Base-by-base conservation (phyloP, 2,329 filamentous ascomycete genomes). In the Fusarium succisae region DNA sequence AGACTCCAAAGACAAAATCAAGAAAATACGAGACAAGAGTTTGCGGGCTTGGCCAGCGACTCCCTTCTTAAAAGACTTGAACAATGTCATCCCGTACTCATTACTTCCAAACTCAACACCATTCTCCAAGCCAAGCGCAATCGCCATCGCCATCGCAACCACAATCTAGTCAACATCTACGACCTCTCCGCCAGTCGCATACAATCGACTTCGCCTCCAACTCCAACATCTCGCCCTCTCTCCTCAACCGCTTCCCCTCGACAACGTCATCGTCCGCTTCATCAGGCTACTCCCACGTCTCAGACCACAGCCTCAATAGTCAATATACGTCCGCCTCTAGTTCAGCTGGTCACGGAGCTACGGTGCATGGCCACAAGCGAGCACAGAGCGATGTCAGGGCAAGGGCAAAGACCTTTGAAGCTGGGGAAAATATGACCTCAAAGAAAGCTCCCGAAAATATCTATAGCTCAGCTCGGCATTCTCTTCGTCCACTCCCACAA, bases 381-480 rank as follows among this genome's bases (percentile, higher is more conserved):
- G 93, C 93, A 69, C 88, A 91, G 81, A 96, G 93, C 83, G 93
- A 96, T 85, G 89, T 89, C 64, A 80, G 83, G 65, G 87, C 87
- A 68, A 86, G 86, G 48, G 87, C 91, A 79, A 80, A 87, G 76
- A 82, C 86, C 68, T 83, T 87, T 75, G 83, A 84, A 78, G 56
- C 79, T 47, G 82, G 80, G 80, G 86, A 82, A 81, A 87, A 79
- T 84, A 86, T 80, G 69, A 74, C 79, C 72, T 76, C 83, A 60
- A 82, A 84, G 76, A 83, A 82, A 66, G 81, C 83, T 70, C 86
- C 90, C n/a, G 90, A 91, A 39, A 91, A 89, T 76, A 86, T 92
- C 71, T 95, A 94, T 79, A 90, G 89, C 75, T 92, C 88, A 75
- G 89, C 93, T 69, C 92, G 94, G 60, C 92, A 93, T 79, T 95